phyloP scores from a whole-genome alignment of 768 basidiomycete genomes.

The Saitozyma podzolica region DNA sequence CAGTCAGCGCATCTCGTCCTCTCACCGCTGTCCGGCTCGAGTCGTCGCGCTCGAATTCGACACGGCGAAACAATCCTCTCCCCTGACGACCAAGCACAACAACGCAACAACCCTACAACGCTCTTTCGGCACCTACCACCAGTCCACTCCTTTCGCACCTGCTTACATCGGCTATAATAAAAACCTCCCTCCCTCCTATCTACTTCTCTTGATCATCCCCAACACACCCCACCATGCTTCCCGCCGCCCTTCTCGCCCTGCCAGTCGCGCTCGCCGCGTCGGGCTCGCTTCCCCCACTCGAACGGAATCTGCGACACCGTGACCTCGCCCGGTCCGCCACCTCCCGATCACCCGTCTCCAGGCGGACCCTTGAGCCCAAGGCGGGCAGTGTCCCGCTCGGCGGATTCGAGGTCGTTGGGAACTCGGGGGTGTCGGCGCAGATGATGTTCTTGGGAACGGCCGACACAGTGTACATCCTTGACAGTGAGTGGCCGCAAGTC shows the following conservation, averaged over 20 bases:
- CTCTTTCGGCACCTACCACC: too few species aligned
- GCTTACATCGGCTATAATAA: too few species aligned
- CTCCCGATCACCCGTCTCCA: not conserved
- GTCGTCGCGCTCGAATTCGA: too few species aligned
- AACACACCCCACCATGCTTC: not conserved
- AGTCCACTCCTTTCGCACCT: too few species aligned
- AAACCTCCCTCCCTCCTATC: too few species aligned
- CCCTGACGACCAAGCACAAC: too few species aligned
- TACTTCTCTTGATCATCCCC: not conserved
- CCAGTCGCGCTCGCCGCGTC: not conserved
- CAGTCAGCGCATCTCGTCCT: too few species aligned
- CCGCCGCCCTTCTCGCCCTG: conserved; percentile 1
- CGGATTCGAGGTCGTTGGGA: conserved; percentile 44
- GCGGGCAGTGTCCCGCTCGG: conserved; percentile 14
- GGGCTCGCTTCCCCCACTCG: not conserved
- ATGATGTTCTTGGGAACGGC: conserved; percentile 51
- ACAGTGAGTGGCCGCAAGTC: conserved; percentile 56
- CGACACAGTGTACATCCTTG: conserved; percentile 77
- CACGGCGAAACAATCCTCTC: too few species aligned
- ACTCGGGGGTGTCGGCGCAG: conserved; percentile 50
- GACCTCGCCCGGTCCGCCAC: conserved; percentile 2
- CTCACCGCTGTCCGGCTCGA: too few species aligned
- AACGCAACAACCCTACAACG: too few species aligned
- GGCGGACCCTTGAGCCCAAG: not conserved
- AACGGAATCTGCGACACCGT: not conserved